Base-by-base conservation (phyloP, 306 rosid species). In the Comarum palustre region DNA sequence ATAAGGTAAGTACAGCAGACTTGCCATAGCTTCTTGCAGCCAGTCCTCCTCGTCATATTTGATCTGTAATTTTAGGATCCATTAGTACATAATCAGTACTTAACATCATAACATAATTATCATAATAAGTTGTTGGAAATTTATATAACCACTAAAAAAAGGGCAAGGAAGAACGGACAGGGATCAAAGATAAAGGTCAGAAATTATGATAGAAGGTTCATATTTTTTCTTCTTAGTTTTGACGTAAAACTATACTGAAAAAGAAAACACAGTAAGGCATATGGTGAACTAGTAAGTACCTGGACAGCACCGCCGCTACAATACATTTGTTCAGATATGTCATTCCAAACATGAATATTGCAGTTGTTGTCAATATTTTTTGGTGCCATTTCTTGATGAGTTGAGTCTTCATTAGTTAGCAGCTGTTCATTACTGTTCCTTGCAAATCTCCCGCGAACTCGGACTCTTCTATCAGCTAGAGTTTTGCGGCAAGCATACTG, bases 401-500 rank as follows among this genome's bases (percentile, higher is more conserved):
- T 10, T 52, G 16, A 25, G 9, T 27, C 71, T 4, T 12, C 69
- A 34, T 86, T 89, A 45, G 84, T 81, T 0, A 79, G 73, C 60
- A 79, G 73, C 60, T 90, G 74, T 59, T 90, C 94, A 38, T 74
- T 82, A 34, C 67, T 62, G 80, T 94, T 94, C 71, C 94, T 88
- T 13, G 97, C 98, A 80, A 94, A 94, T 82, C 98, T 89, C 75
- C 98, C 98, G 24, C 98, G 90, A 32, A 94, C 98, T 78, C 98
- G 78, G 6, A 88, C 96, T 77, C 98, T 77, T 61, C 96, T 82
- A 81, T 94, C 98, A 20, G 98, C 98, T 51, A 94, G 86, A 71
- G 94, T 94, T 87, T 94, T 94, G 38, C 98, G 89, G 66, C 98
- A 94, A 73, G 98, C 98, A 73, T 94, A 94, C 98, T 94, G 69